phyloP scores from a whole-genome alignment of 2,329 filamentous ascomycete genomes.

The Nemania sp. region DNA sequence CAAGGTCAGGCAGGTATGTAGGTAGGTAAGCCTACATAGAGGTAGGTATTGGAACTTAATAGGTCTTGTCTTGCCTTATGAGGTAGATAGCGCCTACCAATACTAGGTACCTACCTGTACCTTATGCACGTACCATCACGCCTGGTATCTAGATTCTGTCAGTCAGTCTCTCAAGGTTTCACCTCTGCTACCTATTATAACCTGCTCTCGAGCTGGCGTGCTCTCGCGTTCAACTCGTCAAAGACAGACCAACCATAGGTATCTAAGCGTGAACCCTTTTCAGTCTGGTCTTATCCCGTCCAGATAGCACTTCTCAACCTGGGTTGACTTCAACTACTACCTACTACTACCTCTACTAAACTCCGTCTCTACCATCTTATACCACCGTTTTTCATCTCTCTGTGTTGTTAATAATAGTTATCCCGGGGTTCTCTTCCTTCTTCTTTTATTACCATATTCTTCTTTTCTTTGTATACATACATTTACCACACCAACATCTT shows the following conservation, averaged over 20 bases:
- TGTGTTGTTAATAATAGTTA: conserved; percentile 22
- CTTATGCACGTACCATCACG: neutral
- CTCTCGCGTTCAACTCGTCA: conserved; percentile 25
- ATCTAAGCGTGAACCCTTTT: conserved; percentile 1
- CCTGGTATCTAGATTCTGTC: neutral
- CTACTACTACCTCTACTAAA: neutral
- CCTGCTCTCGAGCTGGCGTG: conserved; percentile 27
- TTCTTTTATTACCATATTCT: conserved; percentile 22
- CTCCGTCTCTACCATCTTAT: conserved; percentile 19
- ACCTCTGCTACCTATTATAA: neutral
- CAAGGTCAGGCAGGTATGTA: neutral
- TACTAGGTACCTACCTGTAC: neutral
- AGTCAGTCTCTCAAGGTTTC: neutral
- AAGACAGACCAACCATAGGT: neutral
- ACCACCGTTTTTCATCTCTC: conserved; percentile 16
- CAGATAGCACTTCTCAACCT: conserved; percentile 3
- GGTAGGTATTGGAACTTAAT: too few relatives aligned
- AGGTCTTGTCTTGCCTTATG: neutral
- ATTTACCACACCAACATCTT: conserved; percentile 15
- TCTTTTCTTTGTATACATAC: conserved; percentile 35
- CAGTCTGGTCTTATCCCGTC: conserved; percentile 3
- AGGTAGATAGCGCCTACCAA: neutral
- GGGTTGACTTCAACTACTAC: neutral
- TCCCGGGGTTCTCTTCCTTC: conserved; percentile 15
- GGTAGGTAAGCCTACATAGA: too few relatives aligned